Evolutionary conservation across 2,329 filamentous ascomycete genomes (phyloP), one percentile per base, ranked within the genome.

Genomic region (Zarea fungicola): DNA sequence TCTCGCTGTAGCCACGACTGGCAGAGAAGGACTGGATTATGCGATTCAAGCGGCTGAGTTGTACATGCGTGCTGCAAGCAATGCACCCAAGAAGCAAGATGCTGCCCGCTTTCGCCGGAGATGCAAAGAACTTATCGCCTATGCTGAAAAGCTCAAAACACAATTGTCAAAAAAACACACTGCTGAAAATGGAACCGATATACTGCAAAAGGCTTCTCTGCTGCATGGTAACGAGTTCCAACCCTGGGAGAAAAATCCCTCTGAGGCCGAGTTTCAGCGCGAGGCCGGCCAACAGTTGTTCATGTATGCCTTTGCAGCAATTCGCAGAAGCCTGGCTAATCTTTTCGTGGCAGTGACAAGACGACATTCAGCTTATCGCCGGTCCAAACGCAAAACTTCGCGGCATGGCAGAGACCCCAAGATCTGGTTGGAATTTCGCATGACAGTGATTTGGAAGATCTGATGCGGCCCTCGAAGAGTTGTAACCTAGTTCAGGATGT

Each of bases 401-500:
- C 80, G 43, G 85, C 83, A 34, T 99, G 93, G 93, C 85, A 84
- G 63, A 81, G 89, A 29, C 88, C 91, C 1, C 60, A 64, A 14
- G 83, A 95, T 49, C 74, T 90, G 19, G 69, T 86, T n/a, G 66
- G 74, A 14, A 68, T 67, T 4, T 51, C 47, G 2, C 29, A 50
- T 6, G 49, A 50, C 37, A 14, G 62, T 59, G 54, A 67, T 62
- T 65, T 54, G 19, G 58, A 64, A 13, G 49, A 74, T 13, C 69
- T 78, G 10, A 87, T 88, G 81, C 66, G 70, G 40, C 72, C 77
- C 14, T 67, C 69, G 6, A 68, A 74, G 8, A 75, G 78, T 13
- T 82, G 87, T 53, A 92, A 99, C 65, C 77, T 99, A 7, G 90
- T 96, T 3, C 93, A 99, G 66, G 93, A 99, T 66, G 83, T 95